Evolutionary conservation across 768 basidiomycete genomes (phyloP).

Genomic region (Crucibulum laeve): DNA sequence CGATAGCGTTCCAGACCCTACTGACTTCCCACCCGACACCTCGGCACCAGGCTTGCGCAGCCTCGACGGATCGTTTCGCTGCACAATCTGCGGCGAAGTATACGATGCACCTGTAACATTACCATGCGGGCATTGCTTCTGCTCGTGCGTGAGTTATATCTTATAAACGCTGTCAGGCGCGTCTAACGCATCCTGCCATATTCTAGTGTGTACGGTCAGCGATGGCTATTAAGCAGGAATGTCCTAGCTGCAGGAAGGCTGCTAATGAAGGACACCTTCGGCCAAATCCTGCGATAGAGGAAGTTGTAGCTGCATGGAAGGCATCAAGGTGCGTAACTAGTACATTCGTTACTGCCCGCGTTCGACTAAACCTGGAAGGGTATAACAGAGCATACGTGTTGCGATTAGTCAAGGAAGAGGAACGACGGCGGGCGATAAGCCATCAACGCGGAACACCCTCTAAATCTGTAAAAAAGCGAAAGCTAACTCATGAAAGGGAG

Average conservation of each 20-base stretch:
- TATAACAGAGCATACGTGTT: conserved; percentile 38
- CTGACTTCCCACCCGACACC: conserved; percentile 55
- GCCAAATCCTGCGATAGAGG: conserved; percentile 68
- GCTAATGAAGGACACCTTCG: conserved; percentile 60
- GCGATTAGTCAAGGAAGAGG: conserved; percentile 30
- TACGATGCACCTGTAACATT: conserved; percentile 72
- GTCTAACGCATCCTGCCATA: conserved; percentile 1
- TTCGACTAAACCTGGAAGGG: background rate
- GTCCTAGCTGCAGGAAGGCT: conserved; percentile 64
- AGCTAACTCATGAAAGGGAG: conserved; percentile 14
- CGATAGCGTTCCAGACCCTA: conserved; percentile 43
- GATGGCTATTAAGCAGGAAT: conserved; percentile 56
- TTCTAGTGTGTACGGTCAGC: conserved; percentile 66
- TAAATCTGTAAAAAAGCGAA: conserved; percentile 30
- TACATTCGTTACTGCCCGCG: background rate
- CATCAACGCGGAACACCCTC: conserved; percentile 5
- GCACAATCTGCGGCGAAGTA: conserved; percentile 73
- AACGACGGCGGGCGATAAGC: conserved; percentile 6
- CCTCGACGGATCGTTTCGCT: conserved; percentile 64
- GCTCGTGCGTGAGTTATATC: conserved; percentile 54
- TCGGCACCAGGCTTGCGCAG: conserved; percentile 50
- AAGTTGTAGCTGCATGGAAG: conserved; percentile 67
- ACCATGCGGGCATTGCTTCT: conserved; percentile 78
- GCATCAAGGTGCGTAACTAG: conserved; percentile 49
- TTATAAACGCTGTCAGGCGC: conserved; percentile 2